phyloP scores from a whole-genome alignment of 2,329 filamentous ascomycete genomes.

The Neurospora sp. region DNA sequence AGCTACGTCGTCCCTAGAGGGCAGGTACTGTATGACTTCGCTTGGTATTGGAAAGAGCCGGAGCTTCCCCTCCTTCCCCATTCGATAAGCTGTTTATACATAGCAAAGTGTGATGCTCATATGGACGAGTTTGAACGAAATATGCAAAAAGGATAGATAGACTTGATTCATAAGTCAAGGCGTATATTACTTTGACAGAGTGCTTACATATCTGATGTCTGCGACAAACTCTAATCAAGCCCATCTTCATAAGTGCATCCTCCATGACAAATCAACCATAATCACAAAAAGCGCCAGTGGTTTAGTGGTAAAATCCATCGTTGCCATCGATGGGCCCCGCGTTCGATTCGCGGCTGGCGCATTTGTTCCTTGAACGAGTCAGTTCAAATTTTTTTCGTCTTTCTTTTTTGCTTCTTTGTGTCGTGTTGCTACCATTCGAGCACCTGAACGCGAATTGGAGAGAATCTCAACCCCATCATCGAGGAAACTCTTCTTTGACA shows the following conservation, averaged over 20 bases:
- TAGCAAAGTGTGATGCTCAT: not conserved
- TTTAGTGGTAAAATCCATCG: conserved; percentile 45
- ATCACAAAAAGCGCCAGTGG: conserved; percentile 24
- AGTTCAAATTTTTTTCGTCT: not conserved
- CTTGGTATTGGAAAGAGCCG: not conserved
- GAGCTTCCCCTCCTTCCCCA: not conserved
- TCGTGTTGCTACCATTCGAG: not conserved
- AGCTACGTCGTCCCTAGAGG: not conserved
- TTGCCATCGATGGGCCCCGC: conserved; percentile 39
- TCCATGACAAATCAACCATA: not conserved
- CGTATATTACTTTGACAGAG: not conserved
- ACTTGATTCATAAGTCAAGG: not conserved
- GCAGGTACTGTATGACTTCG: not conserved
- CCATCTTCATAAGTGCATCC: not conserved
- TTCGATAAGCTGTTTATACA: not conserved
- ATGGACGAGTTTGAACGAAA: not conserved
- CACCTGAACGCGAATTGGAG: not conserved
- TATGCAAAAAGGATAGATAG: not conserved
- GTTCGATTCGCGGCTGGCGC: conserved; percentile 20
- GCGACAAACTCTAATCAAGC: not conserved
- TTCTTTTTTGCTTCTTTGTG: not conserved
- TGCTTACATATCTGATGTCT: not conserved
- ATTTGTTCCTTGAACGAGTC: not conserved
- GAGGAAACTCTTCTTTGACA: not conserved
- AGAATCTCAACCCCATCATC: not conserved